Evolutionary conservation across 2,329 filamentous ascomycete species (phyloP).

Genomic region (Botrytis squamosa): DNA sequence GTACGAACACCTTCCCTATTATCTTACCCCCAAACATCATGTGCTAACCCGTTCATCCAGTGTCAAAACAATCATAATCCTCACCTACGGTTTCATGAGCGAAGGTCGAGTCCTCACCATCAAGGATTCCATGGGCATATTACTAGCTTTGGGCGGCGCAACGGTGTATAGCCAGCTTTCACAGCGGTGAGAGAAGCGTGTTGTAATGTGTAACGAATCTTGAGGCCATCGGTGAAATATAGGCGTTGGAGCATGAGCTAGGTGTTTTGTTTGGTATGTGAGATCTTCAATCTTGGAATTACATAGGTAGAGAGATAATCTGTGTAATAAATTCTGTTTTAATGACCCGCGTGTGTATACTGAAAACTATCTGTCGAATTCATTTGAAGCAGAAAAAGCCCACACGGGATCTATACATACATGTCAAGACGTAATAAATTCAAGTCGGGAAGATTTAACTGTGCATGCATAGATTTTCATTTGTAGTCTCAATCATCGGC

Average conservation of each 20-base stretch:
- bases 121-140: slow-evolving; percentile 44
- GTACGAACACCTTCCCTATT: slow-evolving; percentile 25
- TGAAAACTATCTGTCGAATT: not conserved
- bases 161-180: slow-evolving; percentile 46
- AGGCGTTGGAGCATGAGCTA: not conserved
- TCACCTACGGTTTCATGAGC: slow-evolving; percentile 47
- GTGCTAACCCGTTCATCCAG: slow-evolving; percentile 35
- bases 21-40: not conserved
- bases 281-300: not conserved
- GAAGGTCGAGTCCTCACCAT: slow-evolving; percentile 44
- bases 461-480: not conserved
- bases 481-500: not conserved
- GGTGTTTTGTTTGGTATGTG: not conserved
- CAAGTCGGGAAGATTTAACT: not conserved
- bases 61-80: slow-evolving; percentile 47
- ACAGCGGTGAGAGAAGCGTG: slow-evolving; percentile 24
- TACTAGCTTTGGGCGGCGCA: slow-evolving; percentile 46
- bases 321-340: not conserved
- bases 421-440: not conserved
- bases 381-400: not conserved
- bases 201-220: not conserved
- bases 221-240: not conserved
- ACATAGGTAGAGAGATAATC: not conserved
- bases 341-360: not conserved
- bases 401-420: not conserved